Evolutionary conservation across 164 flowering plant species (phyloP), one percentile per base, ranked within the genome.

Genomic region (Vitis amurensis): DNA sequence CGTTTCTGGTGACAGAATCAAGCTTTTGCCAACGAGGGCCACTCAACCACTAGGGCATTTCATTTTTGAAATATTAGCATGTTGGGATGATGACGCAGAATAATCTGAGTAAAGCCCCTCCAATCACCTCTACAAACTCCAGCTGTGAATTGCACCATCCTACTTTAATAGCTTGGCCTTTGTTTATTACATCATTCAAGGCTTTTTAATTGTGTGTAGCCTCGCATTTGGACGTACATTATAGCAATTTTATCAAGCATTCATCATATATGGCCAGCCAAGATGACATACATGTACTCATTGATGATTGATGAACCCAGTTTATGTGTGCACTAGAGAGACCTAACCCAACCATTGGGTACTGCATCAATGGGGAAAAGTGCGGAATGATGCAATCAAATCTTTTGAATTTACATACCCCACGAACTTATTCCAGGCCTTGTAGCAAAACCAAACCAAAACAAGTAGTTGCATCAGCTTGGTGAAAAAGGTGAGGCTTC

Each of bases 11-110:
- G 64, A 64, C 68, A 71, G 15, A 4, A 56, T n/a, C 63, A 11
- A 47, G 44, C 55, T 52, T 37, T 67, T 60, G 29, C 70, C 66
- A 31, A 72, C 75, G 70, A 72, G 70, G 70, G 52, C 70, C 75
- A 72, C 75, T 72, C 4, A 59, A 19, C 69, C 73, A 71, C 73
- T 49, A 19, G 52, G 13, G 44, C 44, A 37, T 37, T 37, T 37
- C 61, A 59, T 57, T 55, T 57, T 57, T 19, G 16, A 19, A 19
- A 23, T 11, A 11, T 11, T 16, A 7, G 23, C 27, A 57, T 57
- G 29, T 14, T 8, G 59, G 11, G n/a, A n/a, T 37, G 44, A 37
- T 37, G 44, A 37, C 5, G 44, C 44, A 37, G 44, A 37, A 37
- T 37, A 37, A 37, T 37, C 44, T 37, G 4, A 37, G 7, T 37